Base-by-base conservation (phyloP, 2,329 filamentous ascomycete species). In the Celoporthe dispersa region DNA sequence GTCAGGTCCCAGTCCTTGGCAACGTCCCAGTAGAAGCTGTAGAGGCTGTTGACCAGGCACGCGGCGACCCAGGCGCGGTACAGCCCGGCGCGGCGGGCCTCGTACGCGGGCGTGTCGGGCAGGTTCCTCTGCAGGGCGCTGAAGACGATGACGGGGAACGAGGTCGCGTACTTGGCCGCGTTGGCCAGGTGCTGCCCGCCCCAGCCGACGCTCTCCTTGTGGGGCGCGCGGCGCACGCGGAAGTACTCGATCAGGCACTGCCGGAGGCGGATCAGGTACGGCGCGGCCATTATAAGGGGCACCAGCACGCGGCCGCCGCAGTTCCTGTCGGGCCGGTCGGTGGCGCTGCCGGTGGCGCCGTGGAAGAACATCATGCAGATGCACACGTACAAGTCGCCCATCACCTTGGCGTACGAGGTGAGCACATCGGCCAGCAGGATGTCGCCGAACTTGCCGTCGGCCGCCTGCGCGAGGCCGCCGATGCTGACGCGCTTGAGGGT, bases 11-110 rank as follows among this genome's bases (percentile, higher is more conserved):
- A 99, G 84, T 99, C 96, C 82, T 94, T 96, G 68, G 93, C 87
- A 39, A 98, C 90, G 77, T 99, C 96, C 96, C 96, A 99, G 85
- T 96, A 99, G 83, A 98, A 98, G n/a, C 92, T 94, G 82, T 97
- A 99, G 60, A 92, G 84, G 19, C 93, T 97, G 80, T 99, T 98
- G 75, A 96, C 78, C 44, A 94, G 83, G 39, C 93, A 92, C 59
- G 91, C 91, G 48, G 87, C 81, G 39, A 97, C 83, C 90, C 93
- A 96, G 63, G 83, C 82, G 55, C 83, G 83, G 78, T 88, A 86
- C 69, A 88, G 77, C 0, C 78, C 76, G 3, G 82, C 78, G 72
- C 81, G 80, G 6, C 82, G 80, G 4, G 80, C 75, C 12, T 75
- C 79, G 28, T 67, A 53, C 31, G 78, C 80, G 48, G 78, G 78